A percentile compares a stretch with the other conserved stretches of the same genome.
Evolutionary conservation across 345 rosid genomes (phyloP).

Genomic region (Pistacia integerrima): DNA sequence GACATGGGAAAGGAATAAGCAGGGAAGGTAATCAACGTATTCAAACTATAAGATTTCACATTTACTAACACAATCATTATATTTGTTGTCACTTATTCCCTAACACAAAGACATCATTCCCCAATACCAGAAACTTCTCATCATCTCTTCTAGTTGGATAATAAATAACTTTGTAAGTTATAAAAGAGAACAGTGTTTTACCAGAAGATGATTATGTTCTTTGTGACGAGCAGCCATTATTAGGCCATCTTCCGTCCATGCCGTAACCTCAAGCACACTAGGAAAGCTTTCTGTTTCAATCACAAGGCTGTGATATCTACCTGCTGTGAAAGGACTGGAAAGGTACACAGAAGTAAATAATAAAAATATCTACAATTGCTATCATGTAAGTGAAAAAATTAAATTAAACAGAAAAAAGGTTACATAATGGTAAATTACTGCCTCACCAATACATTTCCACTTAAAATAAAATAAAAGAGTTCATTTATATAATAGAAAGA

Average conservation of each 20-base stretch:
- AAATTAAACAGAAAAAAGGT: not conserved
- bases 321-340: constrained; percentile 84
- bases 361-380: not conserved
- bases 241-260: constrained; percentile 92
- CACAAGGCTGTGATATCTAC: constrained; percentile 92
- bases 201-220: constrained; percentile 80
- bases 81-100: not conserved
- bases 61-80: not conserved
- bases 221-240: constrained; percentile 96
- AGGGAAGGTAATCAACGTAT: not conserved
- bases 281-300: constrained; percentile 83
- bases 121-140: not conserved
- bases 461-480: not conserved
- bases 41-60: not conserved
- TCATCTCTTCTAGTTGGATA: not conserved
- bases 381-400: not conserved
- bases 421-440: not conserved
- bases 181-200: constrained; percentile 18
- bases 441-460: not conserved
- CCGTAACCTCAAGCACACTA: constrained; percentile 72
- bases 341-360: constrained; percentile 1
- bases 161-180: not conserved
- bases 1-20: not conserved
- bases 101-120: not conserved
- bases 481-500: not conserved